These are phyloP conservation scores for Spencermartinsiella ligniputridi DNA, from an alignment of 1,139 yeast species.

Conservation along the genomic window DNA sequence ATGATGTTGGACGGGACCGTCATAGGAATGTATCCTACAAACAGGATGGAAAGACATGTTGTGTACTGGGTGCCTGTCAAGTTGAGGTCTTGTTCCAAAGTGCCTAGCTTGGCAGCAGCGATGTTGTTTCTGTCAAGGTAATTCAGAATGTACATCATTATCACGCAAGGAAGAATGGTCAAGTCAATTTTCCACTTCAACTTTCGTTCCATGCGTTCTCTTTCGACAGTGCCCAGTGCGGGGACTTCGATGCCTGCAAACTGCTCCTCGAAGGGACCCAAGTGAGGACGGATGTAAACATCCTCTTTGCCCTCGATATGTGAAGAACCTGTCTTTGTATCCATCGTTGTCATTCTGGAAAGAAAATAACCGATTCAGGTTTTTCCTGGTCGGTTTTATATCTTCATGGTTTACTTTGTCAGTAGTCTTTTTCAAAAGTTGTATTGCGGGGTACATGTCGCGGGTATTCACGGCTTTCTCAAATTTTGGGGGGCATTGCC, in stretches of 20 bases:
- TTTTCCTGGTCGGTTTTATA: no score
- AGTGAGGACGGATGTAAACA: slow-evolving; percentile 9
- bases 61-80: slow-evolving; percentile 50
- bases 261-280: slow-evolving; percentile 15
- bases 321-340: neutral
- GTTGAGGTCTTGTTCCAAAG: slow-evolving; percentile 50
- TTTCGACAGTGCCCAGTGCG: slow-evolving; percentile 14
- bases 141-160: slow-evolving; percentile 53
- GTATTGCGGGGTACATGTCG: neutral
- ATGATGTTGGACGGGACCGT: slow-evolving; percentile 54
- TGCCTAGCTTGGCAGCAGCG: slow-evolving; percentile 57
- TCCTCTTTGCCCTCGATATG: slow-evolving; percentile 1
- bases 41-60: slow-evolving; percentile 52
- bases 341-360: no score
- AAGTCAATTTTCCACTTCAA: slow-evolving; percentile 42
- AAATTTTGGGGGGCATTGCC: no score
- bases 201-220: slow-evolving; percentile 11
- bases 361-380: no score
- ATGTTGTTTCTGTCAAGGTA: slow-evolving; percentile 59
- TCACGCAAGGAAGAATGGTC: slow-evolving; percentile 52
- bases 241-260: slow-evolving; percentile 18
- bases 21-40: slow-evolving; percentile 58
- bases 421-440: no score
- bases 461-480: neutral
- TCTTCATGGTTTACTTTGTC: no score